Evolutionary conservation across 306 rosid genomes (phyloP).

Genomic region (Acacia melanoxylon): DNA sequence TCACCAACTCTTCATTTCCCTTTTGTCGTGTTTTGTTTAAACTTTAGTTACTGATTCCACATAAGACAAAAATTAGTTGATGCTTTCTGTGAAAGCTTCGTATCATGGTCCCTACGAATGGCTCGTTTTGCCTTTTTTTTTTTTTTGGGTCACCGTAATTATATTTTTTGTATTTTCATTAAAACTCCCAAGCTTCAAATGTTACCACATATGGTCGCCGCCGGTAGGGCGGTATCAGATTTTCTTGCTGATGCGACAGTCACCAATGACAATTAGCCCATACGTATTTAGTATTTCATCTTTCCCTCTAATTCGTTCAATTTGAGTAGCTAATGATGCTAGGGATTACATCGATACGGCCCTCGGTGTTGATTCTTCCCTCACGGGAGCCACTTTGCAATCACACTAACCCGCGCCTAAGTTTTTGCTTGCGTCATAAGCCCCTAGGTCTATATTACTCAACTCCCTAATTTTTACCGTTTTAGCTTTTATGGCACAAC

Average conservation of each 20-base stretch:
- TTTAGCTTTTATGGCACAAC: not conserved
- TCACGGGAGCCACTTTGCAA: conserved; percentile 2
- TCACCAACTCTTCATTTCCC: not conserved
- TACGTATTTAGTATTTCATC: not conserved
- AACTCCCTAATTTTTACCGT: not conserved
- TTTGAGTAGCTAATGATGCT: conserved; percentile 28
- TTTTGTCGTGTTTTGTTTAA: not conserved
- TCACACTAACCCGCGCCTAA: conserved; percentile 19
- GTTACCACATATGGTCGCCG: not conserved
- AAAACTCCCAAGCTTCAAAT: not conserved
- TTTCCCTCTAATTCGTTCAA: not conserved
- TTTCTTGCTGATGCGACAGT: not conserved
- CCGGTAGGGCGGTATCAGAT: too few species aligned
- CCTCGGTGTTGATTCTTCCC: conserved; percentile 18
- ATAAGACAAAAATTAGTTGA: not conserved
- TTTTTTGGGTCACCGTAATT: not conserved
- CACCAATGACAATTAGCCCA: not conserved
- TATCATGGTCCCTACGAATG: not conserved
- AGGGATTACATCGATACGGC: conserved; percentile 16
- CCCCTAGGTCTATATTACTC: not conserved
- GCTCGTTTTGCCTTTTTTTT: not conserved
- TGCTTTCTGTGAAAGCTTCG: not conserved
- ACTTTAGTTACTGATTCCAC: not conserved
- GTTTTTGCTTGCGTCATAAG: conserved; percentile 7
- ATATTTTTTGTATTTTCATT: not conserved